Evolutionary conservation across 805 yeast species (phyloP), one percentile per base, ranked within the genome.

Genomic region (Metschnikowia baotianmanensis): DNA sequence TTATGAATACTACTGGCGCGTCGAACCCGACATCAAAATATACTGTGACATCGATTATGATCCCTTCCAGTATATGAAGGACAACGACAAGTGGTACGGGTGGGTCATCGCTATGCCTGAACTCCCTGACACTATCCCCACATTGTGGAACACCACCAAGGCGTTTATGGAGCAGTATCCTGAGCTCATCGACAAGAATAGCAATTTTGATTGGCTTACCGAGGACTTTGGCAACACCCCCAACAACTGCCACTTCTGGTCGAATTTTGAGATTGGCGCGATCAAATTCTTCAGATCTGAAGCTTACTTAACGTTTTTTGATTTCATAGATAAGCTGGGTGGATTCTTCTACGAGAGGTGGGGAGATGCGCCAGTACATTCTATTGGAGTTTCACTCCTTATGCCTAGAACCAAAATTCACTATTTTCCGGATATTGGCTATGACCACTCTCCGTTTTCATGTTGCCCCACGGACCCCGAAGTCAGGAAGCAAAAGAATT

Each of bases 341-440:
- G 96, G 96, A n/a, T 88, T 88, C 68, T 88, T 84, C 69, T 88
- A 87, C 62, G 89, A 85, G 70, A 76, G 96, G 65, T 86, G 95
- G 96, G 95, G 96, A 53, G 96, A 87, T 63, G 96, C 95, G 20
- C 96, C 96, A 25, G 83, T 87, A 35, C 96, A 87, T 63, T 84
- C 95, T 5, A 81, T 87, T 55, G 96, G 93, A 23, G 96, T 86
- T 17, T 69, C 93, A 4, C 67, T 88, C 50, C 85, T 88, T 67
- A 59, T 86, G 61, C 79, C 84, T 40, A 78, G 76, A 59, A 79
- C 77, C 46, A 70, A 82, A 56, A 65, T 88, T 36, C 95, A 88
- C 57, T 59, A 83, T 72, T 89, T 89, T 59, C 83, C 78, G 45
- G 95, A 87, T 56, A 77, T 88, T 47, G 96, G 96, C 38, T 87